Base-by-base conservation (phyloP, 345 rosid species). In the Eucalyptus rudis region DNA sequence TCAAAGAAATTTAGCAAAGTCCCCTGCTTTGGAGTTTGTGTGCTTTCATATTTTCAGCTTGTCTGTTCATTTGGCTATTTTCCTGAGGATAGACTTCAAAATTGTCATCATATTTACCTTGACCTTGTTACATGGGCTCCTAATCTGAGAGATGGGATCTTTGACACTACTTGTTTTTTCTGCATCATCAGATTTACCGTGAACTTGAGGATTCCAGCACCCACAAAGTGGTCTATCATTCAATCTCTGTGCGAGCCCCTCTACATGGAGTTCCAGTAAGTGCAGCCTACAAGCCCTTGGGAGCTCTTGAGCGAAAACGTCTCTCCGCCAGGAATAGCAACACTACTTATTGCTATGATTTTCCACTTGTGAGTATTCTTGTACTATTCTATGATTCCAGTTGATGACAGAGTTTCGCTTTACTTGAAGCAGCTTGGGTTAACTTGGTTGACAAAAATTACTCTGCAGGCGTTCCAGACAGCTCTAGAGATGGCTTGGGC, bases 281-380 rank as follows among this genome's bases (percentile, higher is more conserved):
- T 90, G 93, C 93, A 49, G 94, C 93, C 45, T 95, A 98, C 91
- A 97, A 93, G 91, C 94, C 99, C 88, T 89, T 98, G 90, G 95
- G 92, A 91, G 92, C 91, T 92, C 94, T 98, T 84, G 99, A 96
- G 91, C 93, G 94, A 88, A 94, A 96, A 93, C 99, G 99, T 80
- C 93, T 98, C 87, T 43, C 92, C 13, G 99, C 99, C 87, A 96
- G 99, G 94, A 94, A 90, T 89, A 96, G 92, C 90, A 95, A 89
- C 92, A 96, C 99, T 79, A 98, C 99, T 59, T 97, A 98, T 89
- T 98, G 99, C 96, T 95, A 98, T 88, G 99, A 98, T 92, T 98
- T 98, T 89, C 99, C 99, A 54, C 90, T 97, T 96, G 99, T 98
- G 79, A 92, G 99, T 90, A 88, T 54, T 87, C 62, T 66, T 88